Evolutionary conservation across 257 asterid species (phyloP), one percentile per base, ranked within the genome.

Genomic region (Capsicum pubescens): DNA sequence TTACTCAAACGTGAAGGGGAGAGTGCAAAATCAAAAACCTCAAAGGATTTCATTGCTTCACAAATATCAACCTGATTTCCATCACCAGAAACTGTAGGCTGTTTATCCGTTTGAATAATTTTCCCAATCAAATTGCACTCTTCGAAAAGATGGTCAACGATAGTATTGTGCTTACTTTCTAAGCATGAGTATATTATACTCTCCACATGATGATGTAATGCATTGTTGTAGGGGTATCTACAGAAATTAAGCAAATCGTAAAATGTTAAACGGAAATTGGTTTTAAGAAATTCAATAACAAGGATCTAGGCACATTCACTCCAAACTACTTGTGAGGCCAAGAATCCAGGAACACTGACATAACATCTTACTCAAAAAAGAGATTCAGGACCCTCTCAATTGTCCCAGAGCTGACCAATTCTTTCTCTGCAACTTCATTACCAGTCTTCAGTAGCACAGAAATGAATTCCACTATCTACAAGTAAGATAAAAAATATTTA

Each of bases 191-290:
- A 92, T 88, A 95, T 84, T 69, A 94, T 93, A 91, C 96, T 95
- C 93, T 94, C 99, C 85, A 93, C 99, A 54, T 95, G 97, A 91
- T 94, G 98, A 88, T 95, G 99, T 89, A 95, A 90, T 17, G 97
- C 98, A 91, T 95, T 95, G 87, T 95, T 95, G 90, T 84, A 95
- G 1, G 99, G 97, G 77, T 94, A 95, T 94, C 99, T 95, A 89
- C 19, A 52, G 63, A 32, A 76, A 76, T 76, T 76, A 26, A 76
- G 63, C 42, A 52, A 76, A 50, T 26, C 0, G 50, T 52, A 14
- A 54, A 54, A 76, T 52, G 64, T 8, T 21, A 26, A 76, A 52
- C 48, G 3, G 46, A 76, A 14, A 56, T 26, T 76, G 81, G 44
- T 21, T 50, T 26, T 76, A 76, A 35, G 59, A 52, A 76, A 16